phyloP scores from a whole-genome alignment of 2,329 filamentous ascomycete species.

The Zymoseptoria brevis region DNA sequence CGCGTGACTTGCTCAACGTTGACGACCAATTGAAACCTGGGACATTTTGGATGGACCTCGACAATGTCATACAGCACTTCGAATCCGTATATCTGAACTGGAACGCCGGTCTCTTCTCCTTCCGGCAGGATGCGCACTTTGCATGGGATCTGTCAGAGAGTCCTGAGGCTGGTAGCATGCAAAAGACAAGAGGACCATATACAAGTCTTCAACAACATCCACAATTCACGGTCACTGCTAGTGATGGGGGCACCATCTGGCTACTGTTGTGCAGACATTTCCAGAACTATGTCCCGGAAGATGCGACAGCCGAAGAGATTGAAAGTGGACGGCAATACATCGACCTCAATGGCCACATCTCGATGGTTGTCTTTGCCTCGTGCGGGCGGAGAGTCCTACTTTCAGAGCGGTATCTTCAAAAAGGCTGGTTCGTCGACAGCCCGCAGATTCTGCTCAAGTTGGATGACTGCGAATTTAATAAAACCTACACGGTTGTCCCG shows the following conservation, averaged over 20 bases:
- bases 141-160: constrained; percentile 57
- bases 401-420: constrained; percentile 61
- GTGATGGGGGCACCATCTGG: constrained; percentile 61
- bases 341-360: constrained; percentile 65
- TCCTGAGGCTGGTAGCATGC: constrained; percentile 24
- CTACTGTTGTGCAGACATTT: constrained; percentile 82
- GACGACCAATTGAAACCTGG: constrained; percentile 49
- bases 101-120: constrained; percentile 76
- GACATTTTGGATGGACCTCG: constrained; percentile 89
- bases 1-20: constrained; percentile 30
- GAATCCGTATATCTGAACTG: constrained; percentile 96
- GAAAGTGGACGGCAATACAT: constrained; percentile 36
- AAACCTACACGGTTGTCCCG: constrained; percentile 57
- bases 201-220: constrained; percentile 65
- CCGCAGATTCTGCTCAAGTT: constrained; percentile 82
- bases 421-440: constrained; percentile 85
- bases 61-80: constrained; percentile 83
- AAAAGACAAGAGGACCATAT: constrained; percentile 47
- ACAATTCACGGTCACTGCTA: constrained; percentile 49
- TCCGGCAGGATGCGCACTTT: constrained; percentile 86
- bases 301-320: constrained; percentile 27
- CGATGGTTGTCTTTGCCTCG: constrained; percentile 70
- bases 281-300: constrained; percentile 23
- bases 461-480: constrained; percentile 49
- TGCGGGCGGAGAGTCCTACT: constrained; percentile 65